Evolutionary conservation across 495 filamentous ascomycete genomes (phyloP).

Genomic region (Xylaria flabelliformis): DNA sequence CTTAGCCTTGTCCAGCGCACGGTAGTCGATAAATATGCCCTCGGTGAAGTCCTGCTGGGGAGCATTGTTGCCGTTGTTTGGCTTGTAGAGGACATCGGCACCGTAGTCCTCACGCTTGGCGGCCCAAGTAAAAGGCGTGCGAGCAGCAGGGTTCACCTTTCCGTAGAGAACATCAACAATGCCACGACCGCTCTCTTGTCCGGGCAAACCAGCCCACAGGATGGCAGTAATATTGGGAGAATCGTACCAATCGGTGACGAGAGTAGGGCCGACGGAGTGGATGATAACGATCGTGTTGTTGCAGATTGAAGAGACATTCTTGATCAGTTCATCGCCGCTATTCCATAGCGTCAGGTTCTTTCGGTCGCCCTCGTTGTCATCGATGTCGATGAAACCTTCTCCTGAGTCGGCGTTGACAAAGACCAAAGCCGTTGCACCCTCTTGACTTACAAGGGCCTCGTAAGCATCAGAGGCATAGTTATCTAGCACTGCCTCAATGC

Average conservation of each 20-base stretch:
- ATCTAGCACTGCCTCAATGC: constrained; percentile 76
- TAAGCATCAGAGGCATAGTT: constrained; percentile 70
- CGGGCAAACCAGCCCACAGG: constrained; percentile 90
- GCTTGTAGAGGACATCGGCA: constrained; percentile 71
- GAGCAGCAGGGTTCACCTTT: constrained; percentile 81
- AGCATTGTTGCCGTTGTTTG: constrained; percentile 71
- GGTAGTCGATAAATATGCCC: constrained; percentile 94
- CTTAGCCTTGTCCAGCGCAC: constrained; percentile 78
- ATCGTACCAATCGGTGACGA: constrained; percentile 77
- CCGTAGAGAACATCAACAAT: constrained; percentile 93
- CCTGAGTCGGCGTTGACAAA: constrained; percentile 90
- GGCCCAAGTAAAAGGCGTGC: constrained; percentile 89
- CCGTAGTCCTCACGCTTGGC: constrained; percentile 76
- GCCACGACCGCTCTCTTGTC: constrained; percentile 91
- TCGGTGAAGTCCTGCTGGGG: constrained; percentile 86
- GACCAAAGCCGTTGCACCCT: constrained; percentile 73
- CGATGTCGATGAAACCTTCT: constrained; percentile 84
- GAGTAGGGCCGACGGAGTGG: constrained; percentile 82
- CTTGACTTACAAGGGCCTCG: constrained; percentile 66
- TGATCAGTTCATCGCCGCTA: constrained; percentile 78
- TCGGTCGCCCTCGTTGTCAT: constrained; percentile 86
- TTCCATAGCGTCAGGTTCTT: constrained; percentile 93
- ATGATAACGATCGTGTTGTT: constrained; percentile 94
- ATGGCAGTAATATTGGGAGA: constrained; percentile 94
- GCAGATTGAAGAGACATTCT: constrained; percentile 75